These are phyloP conservation scores for Scutellaria minor DNA, from an alignment of 257 asterid genomes.

Conservation along the genomic window DNA sequence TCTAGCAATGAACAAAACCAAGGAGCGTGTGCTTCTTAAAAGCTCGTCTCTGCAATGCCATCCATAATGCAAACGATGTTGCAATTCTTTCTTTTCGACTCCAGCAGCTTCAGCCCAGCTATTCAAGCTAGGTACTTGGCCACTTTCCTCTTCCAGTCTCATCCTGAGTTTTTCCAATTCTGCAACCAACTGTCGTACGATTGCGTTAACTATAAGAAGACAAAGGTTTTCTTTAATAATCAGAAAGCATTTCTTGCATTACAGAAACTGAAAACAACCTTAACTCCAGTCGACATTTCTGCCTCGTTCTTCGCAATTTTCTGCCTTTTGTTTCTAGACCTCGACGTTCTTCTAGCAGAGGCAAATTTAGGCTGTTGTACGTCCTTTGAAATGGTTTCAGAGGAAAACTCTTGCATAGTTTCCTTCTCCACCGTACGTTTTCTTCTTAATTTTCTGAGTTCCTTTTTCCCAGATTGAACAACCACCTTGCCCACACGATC, in stretches of 20 bases:
- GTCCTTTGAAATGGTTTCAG: constrained; percentile 28
- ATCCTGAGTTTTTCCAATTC: constrained; percentile 68
- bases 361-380: constrained; percentile 32
- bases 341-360: constrained; percentile 36
- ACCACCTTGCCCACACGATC: constrained; percentile 43
- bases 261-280: constrained; percentile 58
- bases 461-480: constrained; percentile 61
- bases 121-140: constrained; percentile 54
- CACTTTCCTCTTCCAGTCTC: constrained; percentile 62
- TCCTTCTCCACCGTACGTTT: constrained; percentile 42
- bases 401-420: constrained; percentile 29
- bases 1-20: constrained; percentile 72
- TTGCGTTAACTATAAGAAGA: constrained; percentile 40
- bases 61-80: constrained; percentile 66
- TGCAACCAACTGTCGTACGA: constrained; percentile 62
- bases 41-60: constrained; percentile 89
- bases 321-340: constrained; percentile 53
- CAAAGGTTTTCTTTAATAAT: constrained; percentile 13
- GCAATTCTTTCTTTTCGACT: constrained; percentile 60
- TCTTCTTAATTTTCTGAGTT: constrained; percentile 62
- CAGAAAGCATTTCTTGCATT: constrained; percentile 27
- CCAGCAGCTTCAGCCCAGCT: constrained; percentile 89
- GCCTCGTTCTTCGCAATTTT: constrained; percentile 67
- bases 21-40: constrained; percentile 68
- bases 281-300: constrained; percentile 78